Evolutionary conservation across 306 rosid species (phyloP), one percentile per base, ranked within the genome.

Genomic region (Pyrus bretschneideri): DNA sequence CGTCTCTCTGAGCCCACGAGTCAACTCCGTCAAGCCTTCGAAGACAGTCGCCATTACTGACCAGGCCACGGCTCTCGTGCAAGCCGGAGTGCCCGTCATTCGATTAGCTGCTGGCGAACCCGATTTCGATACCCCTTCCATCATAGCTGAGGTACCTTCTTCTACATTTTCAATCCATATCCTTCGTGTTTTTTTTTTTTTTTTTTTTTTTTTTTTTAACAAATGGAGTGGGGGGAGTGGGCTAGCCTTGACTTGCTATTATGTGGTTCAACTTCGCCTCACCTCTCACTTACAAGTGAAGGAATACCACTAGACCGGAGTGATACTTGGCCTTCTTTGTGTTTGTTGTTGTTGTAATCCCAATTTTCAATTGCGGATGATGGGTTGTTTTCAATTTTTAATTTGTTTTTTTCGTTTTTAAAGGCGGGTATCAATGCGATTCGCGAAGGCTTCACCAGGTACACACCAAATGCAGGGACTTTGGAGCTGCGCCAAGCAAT

Each of bases 391-490:
- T 30, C n/a, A 64, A 10, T 30, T 15, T 35, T 33, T 22, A 11
- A 10, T 6, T 51, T 51, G 14, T 6, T 18, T 69, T 25, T 66
- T 67, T 54, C 31, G 46, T 13, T 62, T 79, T 72, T n/a, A 19
- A 25, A 94, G 97, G 99, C 97, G 21, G 99, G 98, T 76, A 89
- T 89, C 31, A 89, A 89, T 78, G 99, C 97, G 12, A 95, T 92
- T 81, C 88, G 89, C 2, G 99, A 95, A 77, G 99, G 97, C 3
- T 72, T 73, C 78, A 95, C 99, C 0, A 89, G 96, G 82, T 95
- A 95, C 75, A 85, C 97, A 3, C 90, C 90, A 18, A 95, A 93
- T 84, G 97, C 90, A 2, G 99, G 99, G 57, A 78, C 93, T 3
- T 13, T 83, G n/a, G 97, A 95, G 58, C 62, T 95, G 14, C 97